A percentile compares a stretch with the other conserved stretches of the same genome.
Evolutionary conservation across 2,329 filamentous ascomycete genomes (phyloP).

Genomic region (Pyrenophora tritici-repentis): DNA sequence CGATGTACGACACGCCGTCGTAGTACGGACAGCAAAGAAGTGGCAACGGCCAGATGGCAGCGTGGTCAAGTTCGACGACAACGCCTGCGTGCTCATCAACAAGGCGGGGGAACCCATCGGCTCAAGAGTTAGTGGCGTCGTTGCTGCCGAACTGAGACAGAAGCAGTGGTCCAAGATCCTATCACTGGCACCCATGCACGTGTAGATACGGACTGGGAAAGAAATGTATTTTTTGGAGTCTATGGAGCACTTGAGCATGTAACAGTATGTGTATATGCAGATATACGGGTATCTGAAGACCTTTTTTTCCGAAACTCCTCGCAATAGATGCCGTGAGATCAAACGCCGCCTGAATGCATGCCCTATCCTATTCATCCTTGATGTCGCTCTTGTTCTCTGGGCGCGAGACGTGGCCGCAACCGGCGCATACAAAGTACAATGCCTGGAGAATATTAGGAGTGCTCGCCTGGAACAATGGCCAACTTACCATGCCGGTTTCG

Average conservation of each 20-base stretch:
- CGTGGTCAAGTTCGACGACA: constrained; percentile 93
- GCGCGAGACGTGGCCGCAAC: constrained; percentile 84
- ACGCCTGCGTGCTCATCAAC: constrained; percentile 96
- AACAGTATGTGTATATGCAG: constrained; percentile 37
- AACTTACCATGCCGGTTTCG: constrained; percentile 91
- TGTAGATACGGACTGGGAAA: constrained; percentile 52
- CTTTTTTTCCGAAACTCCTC: constrained; percentile 32
- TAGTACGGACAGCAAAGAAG: constrained; percentile 90
- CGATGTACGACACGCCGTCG: constrained; percentile 93
- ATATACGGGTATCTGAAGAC: constrained; percentile 44
- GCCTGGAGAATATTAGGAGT: constrained; percentile 45
- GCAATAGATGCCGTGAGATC: constrained; percentile 27
- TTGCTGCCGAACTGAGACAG: constrained; percentile 84
- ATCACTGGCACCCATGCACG: constrained; percentile 85
- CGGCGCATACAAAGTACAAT: constrained; percentile 77
- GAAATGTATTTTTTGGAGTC: constrained; percentile 14
- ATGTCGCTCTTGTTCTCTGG: constrained; percentile 16
- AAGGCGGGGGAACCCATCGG: constrained; percentile 96
- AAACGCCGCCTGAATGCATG: constrained; percentile 43
- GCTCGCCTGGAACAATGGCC: neutral
- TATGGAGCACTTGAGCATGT: constrained; percentile 19
- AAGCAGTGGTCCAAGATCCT: constrained; percentile 99
- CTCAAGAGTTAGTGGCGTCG: constrained; percentile 74
- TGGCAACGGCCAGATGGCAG: constrained; percentile 86
- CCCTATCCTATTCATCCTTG: constrained; percentile 12